Conservation (phyloP, 1,139 yeast genomes). For the Meyerozyma guilliermondii region DNA sequence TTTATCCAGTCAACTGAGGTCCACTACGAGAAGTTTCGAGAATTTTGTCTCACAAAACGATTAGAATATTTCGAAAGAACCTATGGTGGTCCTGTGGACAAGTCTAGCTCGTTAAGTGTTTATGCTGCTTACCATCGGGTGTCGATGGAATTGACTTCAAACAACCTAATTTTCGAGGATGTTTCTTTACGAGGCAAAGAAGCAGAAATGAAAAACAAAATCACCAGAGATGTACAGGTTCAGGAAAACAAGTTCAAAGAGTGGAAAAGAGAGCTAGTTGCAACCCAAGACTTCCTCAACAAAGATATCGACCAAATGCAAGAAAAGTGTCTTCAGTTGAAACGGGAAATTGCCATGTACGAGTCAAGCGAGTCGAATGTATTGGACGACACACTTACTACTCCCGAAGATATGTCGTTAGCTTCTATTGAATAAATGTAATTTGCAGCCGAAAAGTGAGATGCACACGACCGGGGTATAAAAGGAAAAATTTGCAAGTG, state of each 20-base stretch:
- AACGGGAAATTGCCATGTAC: constrained; percentile 24
- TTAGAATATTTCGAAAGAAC: constrained; percentile 14
- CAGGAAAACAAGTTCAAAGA: constrained; percentile 62
- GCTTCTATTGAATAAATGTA: not conserved
- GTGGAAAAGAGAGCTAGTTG: constrained; percentile 58
- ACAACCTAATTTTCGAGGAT: constrained; percentile 21
- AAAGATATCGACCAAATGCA: constrained; percentile 48
- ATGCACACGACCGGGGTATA: not conserved
- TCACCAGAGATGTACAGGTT: constrained; percentile 40
- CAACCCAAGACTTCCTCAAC: constrained; percentile 53
- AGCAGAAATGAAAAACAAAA: constrained; percentile 38
- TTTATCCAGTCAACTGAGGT: constrained; percentile 52
- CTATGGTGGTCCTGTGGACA: constrained; percentile 6
- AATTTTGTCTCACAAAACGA: constrained; percentile 36
- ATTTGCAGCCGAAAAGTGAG: not conserved
- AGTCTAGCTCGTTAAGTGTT: constrained; percentile 9
- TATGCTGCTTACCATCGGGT: constrained; percentile 16
- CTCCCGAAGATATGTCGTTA: not conserved
- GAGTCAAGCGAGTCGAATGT: not conserved
- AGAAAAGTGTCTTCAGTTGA: constrained; percentile 27
- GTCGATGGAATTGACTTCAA: constrained; percentile 33
- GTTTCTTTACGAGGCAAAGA: constrained; percentile 46
- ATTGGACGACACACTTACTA: not conserved
- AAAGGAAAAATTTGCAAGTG: not conserved
- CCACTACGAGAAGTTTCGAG: constrained; percentile 53